Base-by-base conservation (phyloP, 176 grass and related monocot genomes). In the Pontederia paniculata region DNA sequence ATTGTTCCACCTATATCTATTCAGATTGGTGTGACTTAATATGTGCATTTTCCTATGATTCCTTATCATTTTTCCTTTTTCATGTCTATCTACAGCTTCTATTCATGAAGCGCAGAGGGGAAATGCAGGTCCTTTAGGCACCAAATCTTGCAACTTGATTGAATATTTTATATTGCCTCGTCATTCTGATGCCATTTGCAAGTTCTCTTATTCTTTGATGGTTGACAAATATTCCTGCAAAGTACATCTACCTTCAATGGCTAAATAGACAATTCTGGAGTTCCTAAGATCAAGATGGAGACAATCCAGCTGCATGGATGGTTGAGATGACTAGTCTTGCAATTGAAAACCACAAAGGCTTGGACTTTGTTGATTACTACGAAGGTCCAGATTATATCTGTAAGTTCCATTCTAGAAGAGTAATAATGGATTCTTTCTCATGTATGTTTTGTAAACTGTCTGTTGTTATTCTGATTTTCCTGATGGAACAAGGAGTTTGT, bases 271-370 rank as follows among this genome's bases (percentile, higher is more conserved):
- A 64, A 84, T 98, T 88, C 80, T 64, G 83, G 93, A 66, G 72
- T 91, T 61, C 86, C 93, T 69, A 98, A 91, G 79, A 98, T 91
- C 64, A 84, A 72, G 83, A 91, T 72, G 93, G 93, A n/a, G 79
- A 98, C 74, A 98, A 98, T 75, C 93, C 93, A 67, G 83, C 93
- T 77, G 80, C 86, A 80, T 98, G 93, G 93, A 98, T 98, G 93
- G 79, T 98, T 69, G 93, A 98, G 53, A 83, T 87, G 49, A 88
- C 93, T 61, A 91, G 83, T 72, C 85, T 65, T 57, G 56, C 81
- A 23, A 84, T 91, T 80, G 86, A 98, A 73, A 78, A 81, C 18
- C 77, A 77, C 83, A 71, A 88, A 74, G 70, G 86, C 55, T 55
- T 91, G 17, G 93, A 98, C 69, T 98, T 98, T 60, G 86, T 86